Percentiles rank a stretch among this genome's conserved stretches.
phyloP scores from a whole-genome alignment of 2,329 filamentous ascomycete genomes.

The Dothistroma septosporum region DNA sequence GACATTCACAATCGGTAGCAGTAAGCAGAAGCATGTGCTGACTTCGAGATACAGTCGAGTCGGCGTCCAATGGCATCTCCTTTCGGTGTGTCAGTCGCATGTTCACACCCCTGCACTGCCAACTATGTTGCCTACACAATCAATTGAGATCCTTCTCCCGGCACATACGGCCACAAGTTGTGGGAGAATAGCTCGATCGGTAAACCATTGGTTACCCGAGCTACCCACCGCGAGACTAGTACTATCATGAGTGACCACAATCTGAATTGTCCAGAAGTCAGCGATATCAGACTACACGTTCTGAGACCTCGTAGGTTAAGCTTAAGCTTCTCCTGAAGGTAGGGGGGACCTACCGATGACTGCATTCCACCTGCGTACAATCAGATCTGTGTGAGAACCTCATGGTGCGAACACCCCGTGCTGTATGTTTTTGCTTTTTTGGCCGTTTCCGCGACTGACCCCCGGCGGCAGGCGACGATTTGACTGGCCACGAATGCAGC shows the following conservation, averaged over 20 bases:
- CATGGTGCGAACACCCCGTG: neutral
- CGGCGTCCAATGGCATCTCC: neutral
- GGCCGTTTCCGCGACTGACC: neutral
- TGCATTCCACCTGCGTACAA: neutral
- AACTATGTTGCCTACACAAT: neutral
- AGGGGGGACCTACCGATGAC: neutral
- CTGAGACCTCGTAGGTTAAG: neutral
- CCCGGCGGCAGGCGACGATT: neutral
- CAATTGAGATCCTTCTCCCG: neutral
- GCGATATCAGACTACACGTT: neutral
- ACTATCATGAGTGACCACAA: neutral
- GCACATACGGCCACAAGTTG: neutral
- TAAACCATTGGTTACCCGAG: neutral
- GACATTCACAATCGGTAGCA: neutral
- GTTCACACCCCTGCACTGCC: neutral
- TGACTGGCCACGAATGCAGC: too few relatives aligned
- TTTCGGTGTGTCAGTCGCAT: neutral
- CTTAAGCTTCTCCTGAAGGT: neutral
- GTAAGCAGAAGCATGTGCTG: neutral
- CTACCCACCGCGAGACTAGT: neutral
- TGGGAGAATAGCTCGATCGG: neutral
- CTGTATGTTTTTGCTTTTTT: neutral
- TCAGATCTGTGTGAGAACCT: neutral
- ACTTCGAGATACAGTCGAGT: neutral
- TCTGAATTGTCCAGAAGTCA: neutral